Evolutionary conservation across 495 filamentous ascomycete genomes (phyloP), one percentile per base, ranked within the genome.

Genomic region (Aspergillus indologenus): DNA sequence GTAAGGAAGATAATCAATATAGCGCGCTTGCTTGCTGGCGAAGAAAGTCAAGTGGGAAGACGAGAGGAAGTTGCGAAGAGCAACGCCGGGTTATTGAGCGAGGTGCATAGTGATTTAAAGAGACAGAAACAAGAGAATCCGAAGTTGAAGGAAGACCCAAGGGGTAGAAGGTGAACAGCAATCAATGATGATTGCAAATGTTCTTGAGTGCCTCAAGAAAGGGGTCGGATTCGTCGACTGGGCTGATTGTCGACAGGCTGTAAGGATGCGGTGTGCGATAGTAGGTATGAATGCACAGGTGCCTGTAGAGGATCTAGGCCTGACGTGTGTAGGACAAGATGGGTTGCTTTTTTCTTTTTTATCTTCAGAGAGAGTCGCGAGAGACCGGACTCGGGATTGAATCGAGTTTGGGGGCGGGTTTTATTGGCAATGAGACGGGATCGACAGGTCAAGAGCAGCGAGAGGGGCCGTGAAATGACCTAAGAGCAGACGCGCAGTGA

Each of bases 31-130:
- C 58, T 63, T 62, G 65, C 65, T 47, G 65, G 56, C 53, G 50
- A 45, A 63, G 57, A 64, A 54, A 50, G 51, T 63, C 64, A 67
- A 62, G 62, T 58, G 31, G 64, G 65, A 57, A 29, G 26, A 29
- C 26, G 54, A 45, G 53, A 59, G 53, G 57, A 58, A 59, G 68
- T 59, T 40, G 58, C 58, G 61, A 61, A 62, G 21, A 60, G 47
- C 20, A 55, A 61, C 48, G 56, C 26, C 45, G 24, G 52, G 65
- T 66, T 75, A 77, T 70, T 73, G 65, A 61, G 68, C 54, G 67
- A 74, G 64, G 65, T 70, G 66, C 74, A 77, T 77, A 20, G 61
- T 71, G 71, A 68, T 40, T 6, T 40, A 40, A 59, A 62, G 26
- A 58, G 8, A 53, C 45, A 49, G 22, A 50, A 57, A 46, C 45